Evolutionary conservation across 2,329 filamentous ascomycete genomes (phyloP), one percentile per base, ranked within the genome.

Genomic region (Chrysosporium keratinophilum): DNA sequence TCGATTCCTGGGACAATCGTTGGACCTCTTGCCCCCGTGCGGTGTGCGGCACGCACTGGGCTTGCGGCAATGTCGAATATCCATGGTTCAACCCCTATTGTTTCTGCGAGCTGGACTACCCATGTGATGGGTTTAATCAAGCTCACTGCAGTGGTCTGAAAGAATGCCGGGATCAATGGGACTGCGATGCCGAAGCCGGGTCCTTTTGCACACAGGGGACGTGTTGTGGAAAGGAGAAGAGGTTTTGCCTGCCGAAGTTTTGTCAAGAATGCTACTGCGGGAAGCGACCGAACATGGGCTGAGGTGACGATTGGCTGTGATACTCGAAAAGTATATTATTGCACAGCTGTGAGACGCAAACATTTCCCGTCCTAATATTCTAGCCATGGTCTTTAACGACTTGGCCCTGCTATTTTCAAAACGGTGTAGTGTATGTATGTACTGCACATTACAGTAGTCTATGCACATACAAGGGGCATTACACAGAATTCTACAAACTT

Each of bases 191-290:
- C 20, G 42, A 45, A n/a, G 42, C 20, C 2, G 42, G 42, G 7
- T 12, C 20, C 7, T 45, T 45, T 45, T 45, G 42, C 42, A 45
- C 42, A 4, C 20, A 45, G 42, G 31, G 20, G 14, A 45, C 42
- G 5, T 45, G 42, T 11, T 45, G 42, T 33, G 42, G 42, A 31
- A 31, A n/a, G 42, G 42, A 45, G 42, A 45, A 45, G 42, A 45
- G 42, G n/a, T 45, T 31, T n/a, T 45, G 42, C 20, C 20, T 45
- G 28, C 42, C 42, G n/a, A 45, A 45, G 20, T 45, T 45, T n/a
- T 45, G 42, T n/a, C 11, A 10, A 5, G 42, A 45, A 11, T 45
- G 42, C 42, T 45, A n/a, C 15, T 45, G 42, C 15, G 42, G 42
- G 23, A 15, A 5, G 17, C 39, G 39, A 7, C 23, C 23, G 23